Evolutionary conservation across 768 basidiomycete species (phyloP).

Genomic region (Mrakia gelida): DNA sequence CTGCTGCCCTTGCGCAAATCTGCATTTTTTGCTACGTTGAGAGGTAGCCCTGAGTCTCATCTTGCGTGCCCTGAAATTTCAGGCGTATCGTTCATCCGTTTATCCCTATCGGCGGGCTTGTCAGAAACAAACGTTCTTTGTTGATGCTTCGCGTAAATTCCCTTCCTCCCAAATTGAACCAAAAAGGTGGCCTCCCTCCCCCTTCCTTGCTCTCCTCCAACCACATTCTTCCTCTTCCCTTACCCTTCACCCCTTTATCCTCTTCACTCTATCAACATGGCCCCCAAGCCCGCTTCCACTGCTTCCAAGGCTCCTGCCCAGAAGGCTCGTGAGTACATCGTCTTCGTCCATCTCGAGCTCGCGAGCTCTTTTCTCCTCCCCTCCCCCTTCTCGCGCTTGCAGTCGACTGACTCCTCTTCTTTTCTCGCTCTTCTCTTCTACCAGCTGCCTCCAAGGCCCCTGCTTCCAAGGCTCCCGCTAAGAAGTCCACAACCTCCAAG

Average conservation of each 20-base stretch:
- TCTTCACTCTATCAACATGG: slow-evolving; percentile 17
- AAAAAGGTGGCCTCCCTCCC: background rate
- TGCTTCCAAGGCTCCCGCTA: slow-evolving; percentile 31
- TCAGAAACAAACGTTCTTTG: too few species aligned
- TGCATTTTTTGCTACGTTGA: too few species aligned
- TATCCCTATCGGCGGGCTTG: too few species aligned
- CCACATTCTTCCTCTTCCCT: background rate
- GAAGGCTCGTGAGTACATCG: slow-evolving; percentile 26
- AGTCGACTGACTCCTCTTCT: background rate
- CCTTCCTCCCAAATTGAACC: too few species aligned
- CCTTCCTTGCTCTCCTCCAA: background rate
- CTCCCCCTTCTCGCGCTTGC: too few species aligned
- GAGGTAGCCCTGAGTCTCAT: too few species aligned
- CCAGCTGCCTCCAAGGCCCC: slow-evolving; percentile 17
- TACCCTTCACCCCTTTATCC: slow-evolving; percentile 35
- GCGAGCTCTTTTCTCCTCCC: background rate
- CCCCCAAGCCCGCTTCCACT: slow-evolving; percentile 30
- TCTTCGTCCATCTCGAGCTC: background rate
- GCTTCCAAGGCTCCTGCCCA: slow-evolving; percentile 29
- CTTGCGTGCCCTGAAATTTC: too few species aligned
- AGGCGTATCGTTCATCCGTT: too few species aligned
- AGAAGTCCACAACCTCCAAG: slow-evolving; percentile 28
- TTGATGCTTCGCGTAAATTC: too few species aligned
- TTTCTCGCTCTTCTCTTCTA: background rate
- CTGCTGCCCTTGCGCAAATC: too few species aligned